Percentiles rank a stretch among this genome's conserved stretches.
Evolutionary conservation across 768 basidiomycete species (phyloP).

Genomic region (Lactarius hengduanensis): DNA sequence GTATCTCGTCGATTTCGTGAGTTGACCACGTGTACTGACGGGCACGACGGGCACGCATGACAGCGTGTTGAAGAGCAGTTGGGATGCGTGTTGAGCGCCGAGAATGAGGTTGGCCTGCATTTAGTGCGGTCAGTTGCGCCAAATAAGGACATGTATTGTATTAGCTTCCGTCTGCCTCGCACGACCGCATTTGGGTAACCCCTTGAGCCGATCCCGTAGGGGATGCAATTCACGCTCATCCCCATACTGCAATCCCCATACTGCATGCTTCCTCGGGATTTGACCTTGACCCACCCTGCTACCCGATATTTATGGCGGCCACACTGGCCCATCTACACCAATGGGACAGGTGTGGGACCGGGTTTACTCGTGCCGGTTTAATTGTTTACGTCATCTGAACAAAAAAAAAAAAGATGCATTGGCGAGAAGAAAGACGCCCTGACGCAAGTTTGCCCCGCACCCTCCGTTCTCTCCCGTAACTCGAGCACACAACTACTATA

Average conservation of each 20-base stretch:
- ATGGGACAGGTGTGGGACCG: neutral
- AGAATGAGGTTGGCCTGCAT: constrained; percentile 56
- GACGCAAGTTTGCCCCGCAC: neutral
- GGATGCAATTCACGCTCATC: neutral
- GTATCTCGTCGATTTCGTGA: constrained; percentile 32
- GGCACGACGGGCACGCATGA: constrained; percentile 3
- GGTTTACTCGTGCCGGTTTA: neutral
- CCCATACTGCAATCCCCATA: neutral
- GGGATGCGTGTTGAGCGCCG: constrained; percentile 47
- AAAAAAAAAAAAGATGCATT: constrained; percentile 1
- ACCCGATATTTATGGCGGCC: neutral
- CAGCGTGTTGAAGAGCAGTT: constrained; percentile 74
- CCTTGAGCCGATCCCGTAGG: neutral
- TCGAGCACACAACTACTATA: neutral
- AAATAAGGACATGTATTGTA: constrained; percentile 96
- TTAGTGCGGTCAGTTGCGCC: constrained; percentile 92
- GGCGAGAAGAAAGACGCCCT: neutral
- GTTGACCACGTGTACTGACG: constrained; percentile 15
- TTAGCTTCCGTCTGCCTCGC: constrained; percentile 75
- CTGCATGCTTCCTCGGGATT: constrained; percentile 3
- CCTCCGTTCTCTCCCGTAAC: constrained; percentile 18
- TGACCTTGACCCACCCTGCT: constrained; percentile 3
- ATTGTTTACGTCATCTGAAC: constrained; percentile 21
- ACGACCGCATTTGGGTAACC: constrained; percentile 39
- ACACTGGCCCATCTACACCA: neutral